These are phyloP conservation scores for Linum trigynum DNA, from an alignment of 345 rosid genomes.

Conservation along the genomic window DNA sequence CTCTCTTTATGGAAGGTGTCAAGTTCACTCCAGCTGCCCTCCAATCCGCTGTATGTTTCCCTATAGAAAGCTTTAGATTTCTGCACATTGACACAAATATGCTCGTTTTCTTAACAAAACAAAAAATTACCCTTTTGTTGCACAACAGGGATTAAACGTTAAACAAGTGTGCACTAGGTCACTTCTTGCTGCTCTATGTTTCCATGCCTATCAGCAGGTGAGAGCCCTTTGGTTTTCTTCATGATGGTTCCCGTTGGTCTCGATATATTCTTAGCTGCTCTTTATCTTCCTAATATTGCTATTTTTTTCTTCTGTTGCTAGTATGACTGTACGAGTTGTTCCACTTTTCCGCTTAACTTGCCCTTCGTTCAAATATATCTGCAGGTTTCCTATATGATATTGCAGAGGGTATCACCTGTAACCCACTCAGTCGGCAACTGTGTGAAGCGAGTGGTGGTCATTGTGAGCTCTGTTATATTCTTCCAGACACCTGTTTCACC, in stretches of 20 bases:
- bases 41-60: conserved; percentile 66
- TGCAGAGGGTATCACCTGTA: conserved; percentile 95
- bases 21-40: conserved; percentile 81
- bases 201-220: conserved; percentile 99
- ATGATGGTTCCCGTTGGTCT: neutral
- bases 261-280: neutral
- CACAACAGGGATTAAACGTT: conserved; percentile 60
- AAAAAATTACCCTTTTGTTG: conserved; percentile 10
- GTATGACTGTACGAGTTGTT: neutral
- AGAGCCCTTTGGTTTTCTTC: conserved; percentile 15
- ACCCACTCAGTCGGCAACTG: conserved; percentile 98
- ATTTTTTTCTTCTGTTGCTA: neutral
- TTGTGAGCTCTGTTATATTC: conserved; percentile 95
- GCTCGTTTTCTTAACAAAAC: neutral
- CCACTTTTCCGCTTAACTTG: neutral
- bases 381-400: conserved; percentile 94
- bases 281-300: neutral
- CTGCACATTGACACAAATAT: neutral
- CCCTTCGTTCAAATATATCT: neutral
- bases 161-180: conserved; percentile 51
- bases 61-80: neutral
- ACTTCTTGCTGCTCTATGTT: conserved; percentile 75
- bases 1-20: conserved; percentile 78
- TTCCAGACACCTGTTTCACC: conserved; percentile 76
- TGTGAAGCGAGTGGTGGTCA: conserved; percentile 98